These are phyloP conservation scores for Rhododendron simsii DNA, from an alignment of 148 eudicot genomes.

Conservation along the genomic window DNA sequence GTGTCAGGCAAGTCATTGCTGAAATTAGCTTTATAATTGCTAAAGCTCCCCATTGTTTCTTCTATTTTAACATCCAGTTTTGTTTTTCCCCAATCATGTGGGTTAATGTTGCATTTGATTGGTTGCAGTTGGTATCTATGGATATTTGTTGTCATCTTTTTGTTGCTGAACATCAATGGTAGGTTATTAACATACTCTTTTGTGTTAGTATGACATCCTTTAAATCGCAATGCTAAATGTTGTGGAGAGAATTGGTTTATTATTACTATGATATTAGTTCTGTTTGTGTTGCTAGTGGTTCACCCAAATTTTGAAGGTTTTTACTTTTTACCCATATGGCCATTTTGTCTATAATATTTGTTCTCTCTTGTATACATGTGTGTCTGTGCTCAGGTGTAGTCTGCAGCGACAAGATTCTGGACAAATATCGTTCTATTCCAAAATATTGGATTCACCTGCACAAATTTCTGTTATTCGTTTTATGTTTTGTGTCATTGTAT, in stretches of 20 bases:
- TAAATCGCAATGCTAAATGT: neutral
- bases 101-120: slow-evolving; percentile 7
- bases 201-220: neutral
- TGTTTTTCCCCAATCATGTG: neutral
- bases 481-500: neutral
- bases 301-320: neutral
- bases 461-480: neutral
- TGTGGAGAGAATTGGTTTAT: neutral
- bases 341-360: neutral
- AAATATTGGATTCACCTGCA: neutral
- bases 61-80: neutral
- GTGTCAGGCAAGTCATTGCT: slow-evolving; percentile 66
- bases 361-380: neutral
- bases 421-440: neutral
- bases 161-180: slow-evolving; percentile 86
- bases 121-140: slow-evolving; percentile 96
- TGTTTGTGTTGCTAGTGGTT: neutral
- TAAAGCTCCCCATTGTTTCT: neutral
- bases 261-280: neutral
- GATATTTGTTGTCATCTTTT: slow-evolving; percentile 79
- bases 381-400: neutral
- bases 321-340: neutral
- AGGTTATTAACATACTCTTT: slow-evolving; percentile 10
- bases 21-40: neutral
- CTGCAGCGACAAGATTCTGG: neutral